These are phyloP conservation scores for Alternaria burnsii DNA, from an alignment of 2,329 filamentous ascomycete genomes.

Conservation along the genomic window DNA sequence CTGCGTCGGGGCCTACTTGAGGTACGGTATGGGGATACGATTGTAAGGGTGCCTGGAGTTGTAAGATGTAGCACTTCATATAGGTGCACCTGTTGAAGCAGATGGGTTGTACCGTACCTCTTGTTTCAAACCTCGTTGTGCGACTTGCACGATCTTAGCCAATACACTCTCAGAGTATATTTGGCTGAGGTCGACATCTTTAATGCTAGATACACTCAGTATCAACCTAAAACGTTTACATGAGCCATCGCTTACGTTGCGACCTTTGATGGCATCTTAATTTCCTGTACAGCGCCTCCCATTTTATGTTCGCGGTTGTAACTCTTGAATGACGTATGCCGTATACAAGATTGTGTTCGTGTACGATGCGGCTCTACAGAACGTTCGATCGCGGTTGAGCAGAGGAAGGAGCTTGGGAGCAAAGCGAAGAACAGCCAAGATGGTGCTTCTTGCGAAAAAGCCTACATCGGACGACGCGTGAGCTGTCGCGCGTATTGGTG, in stretches of 20 bases:
- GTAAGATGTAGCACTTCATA: not conserved
- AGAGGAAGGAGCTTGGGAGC: not conserved
- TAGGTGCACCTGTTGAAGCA: not conserved
- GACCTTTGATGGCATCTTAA: not conserved
- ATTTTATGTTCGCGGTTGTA: slow-evolving; percentile 3
- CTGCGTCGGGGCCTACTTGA: slow-evolving; percentile 34
- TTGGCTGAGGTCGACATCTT: slow-evolving; percentile 36
- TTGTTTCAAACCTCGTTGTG: slow-evolving; percentile 38
- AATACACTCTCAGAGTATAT: slow-evolving; percentile 41
- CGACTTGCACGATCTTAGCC: slow-evolving; percentile 47
- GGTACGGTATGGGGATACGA: slow-evolving; percentile 48
- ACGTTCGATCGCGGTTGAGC: not conserved
- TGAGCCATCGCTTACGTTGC: slow-evolving; percentile 16
- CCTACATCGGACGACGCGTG: slow-evolving; percentile 1
- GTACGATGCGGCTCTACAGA: not conserved
- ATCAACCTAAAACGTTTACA: not conserved
- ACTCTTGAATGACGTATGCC: not conserved
- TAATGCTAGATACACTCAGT: slow-evolving; percentile 24
- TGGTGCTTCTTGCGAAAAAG: slow-evolving; percentile 2
- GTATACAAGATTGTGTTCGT: too few species aligned
- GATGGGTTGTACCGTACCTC: slow-evolving; percentile 19
- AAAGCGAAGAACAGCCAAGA: slow-evolving; percentile 10
- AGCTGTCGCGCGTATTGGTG: slow-evolving; percentile 9
- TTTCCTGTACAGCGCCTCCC: slow-evolving; percentile 4
- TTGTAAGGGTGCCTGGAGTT: slow-evolving; percentile 32